Base-by-base conservation (phyloP, 768 basidiomycete species). In the Collybia sordida region DNA sequence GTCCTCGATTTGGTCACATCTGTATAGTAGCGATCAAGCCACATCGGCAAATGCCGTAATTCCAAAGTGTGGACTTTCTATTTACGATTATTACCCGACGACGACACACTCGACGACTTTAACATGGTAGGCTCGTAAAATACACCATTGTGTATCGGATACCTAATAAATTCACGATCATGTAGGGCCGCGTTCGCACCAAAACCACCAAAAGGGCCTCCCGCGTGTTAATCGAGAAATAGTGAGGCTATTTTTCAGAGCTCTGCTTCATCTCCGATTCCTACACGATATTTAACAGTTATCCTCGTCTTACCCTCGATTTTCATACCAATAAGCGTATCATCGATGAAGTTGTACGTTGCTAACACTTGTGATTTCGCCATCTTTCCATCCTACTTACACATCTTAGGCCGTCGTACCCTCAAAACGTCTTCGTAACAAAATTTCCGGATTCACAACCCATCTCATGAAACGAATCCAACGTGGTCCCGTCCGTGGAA, bases 381-480 rank as follows among this genome's bases (percentile, higher is more conserved):
- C 31, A 31, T 41, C 12, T 45, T n/a, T 25, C 5, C 4, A 12
- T 21, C 24, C 49, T 23, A 47, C 12, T 35, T 18, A 12, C 24
- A 1, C 9, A 45, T 15, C 25, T 3, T 52, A 93, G 91, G 91
- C 93, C 51, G 77, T 90, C 57, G 95, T 99, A 59, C 96, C 96
- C 52, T 98, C 97, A 49, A 98, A 99, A 78, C 93, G 96, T 61
- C 86, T 99, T 63, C 86, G 97, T 69, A 99, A 99, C 90, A 99
- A 99, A 83, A 90, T 99, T 66, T 88, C 96, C 9, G 97, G 97
- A 41, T 99, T 98, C 85, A 99, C 97, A 52, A 99, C 97, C 64
- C 97, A 99, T 70, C 79, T 99, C 72, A 99, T 99, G 97, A 98
- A 94, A 83, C 94, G 97, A 66, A 99, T 99, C 64, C 93, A 97